These are phyloP conservation scores for Trichoderma pleuroti DNA, from an alignment of 2,329 filamentous ascomycete species.

Conservation along the genomic window DNA sequence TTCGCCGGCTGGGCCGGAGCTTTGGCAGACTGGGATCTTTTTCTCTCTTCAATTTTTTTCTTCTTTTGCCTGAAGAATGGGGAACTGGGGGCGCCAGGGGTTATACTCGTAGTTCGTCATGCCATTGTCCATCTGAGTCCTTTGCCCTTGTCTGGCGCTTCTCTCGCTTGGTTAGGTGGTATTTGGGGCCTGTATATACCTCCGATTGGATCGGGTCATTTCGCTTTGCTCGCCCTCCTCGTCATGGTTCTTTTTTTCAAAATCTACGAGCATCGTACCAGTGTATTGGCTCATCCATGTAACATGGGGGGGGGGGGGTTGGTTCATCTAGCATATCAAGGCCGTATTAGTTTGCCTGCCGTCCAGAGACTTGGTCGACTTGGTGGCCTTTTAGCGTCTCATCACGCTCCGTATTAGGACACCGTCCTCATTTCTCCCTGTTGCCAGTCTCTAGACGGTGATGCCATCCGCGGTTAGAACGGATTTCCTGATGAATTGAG, in stretches of 20 bases:
- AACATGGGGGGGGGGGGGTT: background rate
- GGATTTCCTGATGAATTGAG: background rate
- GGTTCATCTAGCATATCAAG: background rate
- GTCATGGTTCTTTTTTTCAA: background rate
- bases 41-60: background rate
- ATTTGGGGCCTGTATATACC: background rate
- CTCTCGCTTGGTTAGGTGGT: background rate
- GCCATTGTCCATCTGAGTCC: background rate
- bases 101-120: background rate
- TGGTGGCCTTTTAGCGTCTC: background rate
- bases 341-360: background rate
- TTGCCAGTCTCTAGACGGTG: background rate
- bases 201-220: background rate
- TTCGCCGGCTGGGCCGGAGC: slow-evolving; percentile 1
- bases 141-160: background rate
- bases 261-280: background rate
- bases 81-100: background rate
- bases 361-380: background rate
- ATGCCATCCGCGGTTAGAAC: background rate
- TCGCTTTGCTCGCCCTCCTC: background rate
- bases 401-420: background rate
- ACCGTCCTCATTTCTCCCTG: background rate
- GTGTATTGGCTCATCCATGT: background rate
- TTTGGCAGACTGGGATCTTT: background rate
- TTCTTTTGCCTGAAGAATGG: background rate